A percentile compares a stretch with the other conserved stretches of the same genome.
phyloP scores from a whole-genome alignment of 805 yeast species.

The Blastobotrys chiropterorum region DNA sequence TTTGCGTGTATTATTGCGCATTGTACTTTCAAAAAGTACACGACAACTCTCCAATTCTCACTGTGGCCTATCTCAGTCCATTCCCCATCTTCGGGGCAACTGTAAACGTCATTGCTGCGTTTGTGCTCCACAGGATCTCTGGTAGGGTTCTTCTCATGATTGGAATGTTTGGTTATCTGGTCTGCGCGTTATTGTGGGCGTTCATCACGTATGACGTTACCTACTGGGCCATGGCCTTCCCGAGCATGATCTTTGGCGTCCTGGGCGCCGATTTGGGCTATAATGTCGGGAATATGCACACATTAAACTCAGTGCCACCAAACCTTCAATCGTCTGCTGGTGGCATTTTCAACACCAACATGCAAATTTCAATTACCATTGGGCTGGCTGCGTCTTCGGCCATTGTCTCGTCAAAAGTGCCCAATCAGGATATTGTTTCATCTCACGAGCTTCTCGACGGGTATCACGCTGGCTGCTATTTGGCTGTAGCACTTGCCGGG shows the following conservation, averaged over 20 bases:
- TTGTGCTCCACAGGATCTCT: conserved; percentile 40
- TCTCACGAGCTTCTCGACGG: conserved; percentile 11
- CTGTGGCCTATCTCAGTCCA: conserved; percentile 41
- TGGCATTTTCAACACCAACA: conserved; percentile 43
- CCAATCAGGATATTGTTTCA: conserved; percentile 10
- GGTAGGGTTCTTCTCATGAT: conserved; percentile 35
- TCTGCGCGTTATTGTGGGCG: conserved; percentile 38
- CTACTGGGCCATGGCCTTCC: conserved; percentile 44
- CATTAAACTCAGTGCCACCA: conserved; percentile 37
- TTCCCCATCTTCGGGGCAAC: conserved; percentile 38
- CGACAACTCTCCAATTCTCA: conserved; percentile 35
- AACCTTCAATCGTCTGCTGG: conserved; percentile 41
- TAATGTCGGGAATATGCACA: conserved; percentile 40
- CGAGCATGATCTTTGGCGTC: conserved; percentile 36
- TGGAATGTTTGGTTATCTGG: conserved; percentile 34
- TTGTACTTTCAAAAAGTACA: conserved; percentile 39
- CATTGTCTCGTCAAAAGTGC: conserved; percentile 21
- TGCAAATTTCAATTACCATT: conserved; percentile 37
- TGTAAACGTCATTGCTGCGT: conserved; percentile 43
- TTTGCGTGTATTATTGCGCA: conserved; percentile 35
- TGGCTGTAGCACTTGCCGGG: conserved; percentile 35
- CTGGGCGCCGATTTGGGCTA: conserved; percentile 44
- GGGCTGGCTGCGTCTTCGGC: conserved; percentile 41
- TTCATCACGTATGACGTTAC: conserved; percentile 32
- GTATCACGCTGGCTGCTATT: conserved; percentile 31